These are phyloP conservation scores for Ceratocystis cubensis DNA, from an alignment of 2,329 filamentous ascomycete genomes.

Conservation along the genomic window DNA sequence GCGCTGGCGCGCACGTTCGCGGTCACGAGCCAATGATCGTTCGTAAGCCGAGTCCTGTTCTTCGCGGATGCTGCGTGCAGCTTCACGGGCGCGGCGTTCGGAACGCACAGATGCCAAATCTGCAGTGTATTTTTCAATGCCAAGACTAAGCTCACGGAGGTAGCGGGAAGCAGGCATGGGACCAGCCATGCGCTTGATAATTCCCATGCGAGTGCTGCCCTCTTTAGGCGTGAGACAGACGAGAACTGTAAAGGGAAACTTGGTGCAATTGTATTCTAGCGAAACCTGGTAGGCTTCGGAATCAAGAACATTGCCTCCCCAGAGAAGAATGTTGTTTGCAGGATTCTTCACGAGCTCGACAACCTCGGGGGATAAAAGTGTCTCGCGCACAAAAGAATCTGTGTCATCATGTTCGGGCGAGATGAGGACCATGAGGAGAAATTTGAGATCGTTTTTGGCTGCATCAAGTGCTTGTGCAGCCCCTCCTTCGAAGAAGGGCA, in stretches of 20 bases:
- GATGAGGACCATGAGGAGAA: conserved; percentile 74
- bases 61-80: conserved; percentile 65
- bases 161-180: conserved; percentile 58
- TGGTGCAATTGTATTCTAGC: conserved; percentile 74
- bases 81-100: conserved; percentile 65
- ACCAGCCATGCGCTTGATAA: conserved; percentile 66
- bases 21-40: conserved; percentile 73
- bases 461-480: conserved; percentile 85
- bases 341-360: conserved; percentile 61
- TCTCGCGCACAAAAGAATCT: conserved; percentile 65
- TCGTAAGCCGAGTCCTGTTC: conserved; percentile 93
- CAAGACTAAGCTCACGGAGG: conserved; percentile 58
- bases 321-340: conserved; percentile 68
- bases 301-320: conserved; percentile 87
- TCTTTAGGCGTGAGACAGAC: conserved; percentile 80
- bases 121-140: conserved; percentile 62
- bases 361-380: conserved; percentile 64
- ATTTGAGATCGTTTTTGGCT: conserved; percentile 83
- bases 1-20: conserved; percentile 66
- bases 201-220: conserved; percentile 77
- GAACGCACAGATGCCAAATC: conserved; percentile 64
- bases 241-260: conserved; percentile 79
- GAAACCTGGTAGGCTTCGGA: conserved; percentile 90
- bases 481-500: conserved; percentile 76
- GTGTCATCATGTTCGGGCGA: conserved; percentile 95